These are phyloP conservation scores for Penicillium expansum DNA, from an alignment of 2,329 filamentous ascomycete species.

Conservation along the genomic window DNA sequence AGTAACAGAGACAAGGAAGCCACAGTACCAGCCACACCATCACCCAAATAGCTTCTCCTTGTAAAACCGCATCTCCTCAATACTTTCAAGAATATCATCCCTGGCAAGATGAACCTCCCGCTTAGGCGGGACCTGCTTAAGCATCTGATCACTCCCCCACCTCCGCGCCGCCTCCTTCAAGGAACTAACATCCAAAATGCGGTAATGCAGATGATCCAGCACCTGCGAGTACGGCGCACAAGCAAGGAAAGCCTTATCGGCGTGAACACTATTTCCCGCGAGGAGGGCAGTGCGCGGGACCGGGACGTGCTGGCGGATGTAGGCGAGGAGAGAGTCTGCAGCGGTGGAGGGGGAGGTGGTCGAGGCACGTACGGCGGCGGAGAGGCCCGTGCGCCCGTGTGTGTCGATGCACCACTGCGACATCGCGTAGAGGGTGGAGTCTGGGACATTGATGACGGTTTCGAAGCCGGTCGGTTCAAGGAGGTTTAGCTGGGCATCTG, in stretches of 20 bases:
- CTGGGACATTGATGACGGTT: constrained; percentile 70
- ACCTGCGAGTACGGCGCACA: constrained; percentile 71
- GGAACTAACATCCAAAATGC: constrained; percentile 86
- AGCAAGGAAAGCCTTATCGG: constrained; percentile 77
- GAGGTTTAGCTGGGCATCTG: constrained; percentile 72
- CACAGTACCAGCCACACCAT: neutral
- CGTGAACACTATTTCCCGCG: constrained; percentile 91
- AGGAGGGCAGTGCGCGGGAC: constrained; percentile 66
- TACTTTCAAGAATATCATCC: constrained; percentile 92
- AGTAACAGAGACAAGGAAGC: neutral
- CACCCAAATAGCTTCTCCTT: constrained; percentile 63
- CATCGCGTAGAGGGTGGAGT: constrained; percentile 71
- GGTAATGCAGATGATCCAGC: constrained; percentile 77
- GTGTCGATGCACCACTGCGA: constrained; percentile 84
- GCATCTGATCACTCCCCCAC: constrained; percentile 67
- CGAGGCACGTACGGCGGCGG: constrained; percentile 70
- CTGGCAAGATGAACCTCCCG: constrained; percentile 74
- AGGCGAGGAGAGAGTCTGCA: constrained; percentile 68
- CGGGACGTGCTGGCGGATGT: constrained; percentile 72
- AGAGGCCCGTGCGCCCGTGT: constrained; percentile 79
- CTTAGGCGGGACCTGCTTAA: constrained; percentile 67
- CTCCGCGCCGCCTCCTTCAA: constrained; percentile 86
- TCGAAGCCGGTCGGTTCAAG: constrained; percentile 78
- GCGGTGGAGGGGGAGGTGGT: constrained; percentile 69
- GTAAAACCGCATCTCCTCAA: constrained; percentile 85